Base-by-base conservation (phyloP, 2,329 filamentous ascomycete species). In the Erysiphe neolycopersici region DNA sequence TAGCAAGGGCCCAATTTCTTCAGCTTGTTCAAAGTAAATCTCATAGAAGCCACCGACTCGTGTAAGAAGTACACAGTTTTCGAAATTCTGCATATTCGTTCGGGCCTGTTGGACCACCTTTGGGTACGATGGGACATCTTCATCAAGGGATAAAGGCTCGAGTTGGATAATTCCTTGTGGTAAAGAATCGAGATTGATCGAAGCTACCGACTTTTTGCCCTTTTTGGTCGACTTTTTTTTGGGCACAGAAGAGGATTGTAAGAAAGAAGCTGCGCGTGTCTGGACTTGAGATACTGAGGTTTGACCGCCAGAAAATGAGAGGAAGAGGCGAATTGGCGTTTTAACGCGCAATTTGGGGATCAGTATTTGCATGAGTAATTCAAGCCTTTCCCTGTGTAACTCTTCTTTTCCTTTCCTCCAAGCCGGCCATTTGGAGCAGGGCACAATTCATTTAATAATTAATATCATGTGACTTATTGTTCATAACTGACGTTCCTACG, bases 21-120 rank as follows among this genome's bases (percentile, higher is more conserved):
- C 80, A 11, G 91, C 89, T 58, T 98, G 85, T 53, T 92, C 79
- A 59, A 95, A 91, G 62, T 98, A 98, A 46, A 98, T 64, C 69
- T 98, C 89, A 60, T 95, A 98, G 61, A 98, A 98, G 47, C 85
- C 78, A 45, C 89, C 89, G 26, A 98, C 84, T 45, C 87, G 73
- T 4, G 89, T 98, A 47, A 98, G 63, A 8, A 98, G 60, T 35
- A 98, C 79, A 60, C 87, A 95, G 53, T 91, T 83, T 53, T 76
- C 72, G 61, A 92, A 94, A 54, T 79, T 84, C 51, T 74, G 69
- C 77, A 95, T 93, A 61, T 93, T 91, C 51, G 76, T 81, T 45
- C 74, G 72, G 26, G 82, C 87, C 58, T 93, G 84, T 55, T 83
- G 72, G 46, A 95, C 64, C 41, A 95, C 79, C n/a, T 82, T 79